phyloP scores from a whole-genome alignment of 2,329 filamentous ascomycete genomes.

The Nothophoma quercina region DNA sequence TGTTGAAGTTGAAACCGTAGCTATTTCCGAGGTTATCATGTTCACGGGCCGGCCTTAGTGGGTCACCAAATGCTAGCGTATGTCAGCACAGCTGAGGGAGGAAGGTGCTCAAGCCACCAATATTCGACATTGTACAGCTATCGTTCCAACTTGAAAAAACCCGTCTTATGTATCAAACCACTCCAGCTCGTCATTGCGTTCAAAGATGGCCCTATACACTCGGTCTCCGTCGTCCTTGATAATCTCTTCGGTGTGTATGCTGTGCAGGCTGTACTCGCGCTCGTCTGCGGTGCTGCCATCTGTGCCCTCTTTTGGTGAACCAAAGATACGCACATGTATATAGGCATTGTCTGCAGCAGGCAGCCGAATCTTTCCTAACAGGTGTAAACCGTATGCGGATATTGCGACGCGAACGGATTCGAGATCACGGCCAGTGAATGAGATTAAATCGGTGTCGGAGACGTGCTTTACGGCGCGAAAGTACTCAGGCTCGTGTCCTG shows the following conservation, averaged over 20 bases:
- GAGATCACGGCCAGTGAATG: conserved; percentile 37
- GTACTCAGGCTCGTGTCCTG: conserved; percentile 49
- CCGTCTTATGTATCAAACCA: conserved; percentile 46
- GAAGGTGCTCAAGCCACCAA: not conserved
- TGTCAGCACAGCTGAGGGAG: not conserved
- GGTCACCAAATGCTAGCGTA: too few species aligned
- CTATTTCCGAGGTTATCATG: too few species aligned
- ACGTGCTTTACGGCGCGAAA: conserved; percentile 50
- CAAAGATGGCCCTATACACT: conserved; percentile 44
- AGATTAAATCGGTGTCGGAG: conserved; percentile 46
- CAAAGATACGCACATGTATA: conserved; percentile 44
- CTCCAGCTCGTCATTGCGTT: conserved; percentile 38
- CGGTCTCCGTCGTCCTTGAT: conserved; percentile 40
- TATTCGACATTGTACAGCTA: not conserved
- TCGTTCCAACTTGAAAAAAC: not conserved
- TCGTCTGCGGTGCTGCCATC: conserved; percentile 43
- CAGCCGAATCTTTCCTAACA: conserved; percentile 41
- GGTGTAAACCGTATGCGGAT: conserved; percentile 44
- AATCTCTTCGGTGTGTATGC: conserved; percentile 46
- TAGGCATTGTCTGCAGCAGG: conserved; percentile 35
- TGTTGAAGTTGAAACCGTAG: too few species aligned
- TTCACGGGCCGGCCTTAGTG: too few species aligned
- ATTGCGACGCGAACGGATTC: conserved; percentile 38
- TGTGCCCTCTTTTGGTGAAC: conserved; percentile 42
- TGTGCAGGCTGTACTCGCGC: conserved; percentile 43